phyloP scores from a whole-genome alignment of 2,329 filamentous ascomycete species.

The Amylocarpus encephaloides region DNA sequence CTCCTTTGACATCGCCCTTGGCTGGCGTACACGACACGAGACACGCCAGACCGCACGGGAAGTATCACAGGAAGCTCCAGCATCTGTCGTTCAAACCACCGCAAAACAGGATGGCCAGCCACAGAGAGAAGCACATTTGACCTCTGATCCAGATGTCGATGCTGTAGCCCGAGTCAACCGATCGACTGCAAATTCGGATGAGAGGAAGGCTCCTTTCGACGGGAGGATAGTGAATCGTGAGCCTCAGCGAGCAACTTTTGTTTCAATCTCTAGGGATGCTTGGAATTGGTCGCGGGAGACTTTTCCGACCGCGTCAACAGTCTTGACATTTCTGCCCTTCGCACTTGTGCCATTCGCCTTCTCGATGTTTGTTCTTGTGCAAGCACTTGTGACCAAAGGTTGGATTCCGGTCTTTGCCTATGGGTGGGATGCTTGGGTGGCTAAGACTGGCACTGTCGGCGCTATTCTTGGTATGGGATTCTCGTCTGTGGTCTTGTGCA shows the following conservation, averaged over 20 bases:
- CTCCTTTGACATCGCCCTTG: conserved; percentile 57
- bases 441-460: conserved; percentile 61
- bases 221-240: conserved; percentile 1
- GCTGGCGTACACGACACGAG: conserved; percentile 56
- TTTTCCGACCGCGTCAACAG: conserved; percentile 62
- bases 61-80: conserved; percentile 45
- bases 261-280: conserved; percentile 40
- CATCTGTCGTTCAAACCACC: conserved; percentile 36
- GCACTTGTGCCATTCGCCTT: conserved; percentile 66
- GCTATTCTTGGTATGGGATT: conserved; percentile 69
- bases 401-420: conserved; percentile 69
- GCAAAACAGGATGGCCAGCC: conserved; percentile 28
- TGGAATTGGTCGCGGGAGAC: conserved; percentile 61
- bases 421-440: conserved; percentile 68
- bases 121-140: neutral
- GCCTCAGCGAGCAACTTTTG: conserved; percentile 41
- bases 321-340: conserved; percentile 59
- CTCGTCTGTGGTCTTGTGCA: conserved; percentile 63
- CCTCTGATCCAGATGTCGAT: neutral
- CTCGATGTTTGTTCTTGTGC: conserved; percentile 68
- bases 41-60: conserved; percentile 56
- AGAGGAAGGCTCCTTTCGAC: conserved; percentile 16
- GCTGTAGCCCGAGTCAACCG: conserved; percentile 48
- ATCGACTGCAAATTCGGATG: conserved; percentile 50
- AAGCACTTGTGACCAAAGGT: conserved; percentile 65